Conservation (phyloP, 768 basidiomycete species). For the Saitozyma podzolica region DNA sequence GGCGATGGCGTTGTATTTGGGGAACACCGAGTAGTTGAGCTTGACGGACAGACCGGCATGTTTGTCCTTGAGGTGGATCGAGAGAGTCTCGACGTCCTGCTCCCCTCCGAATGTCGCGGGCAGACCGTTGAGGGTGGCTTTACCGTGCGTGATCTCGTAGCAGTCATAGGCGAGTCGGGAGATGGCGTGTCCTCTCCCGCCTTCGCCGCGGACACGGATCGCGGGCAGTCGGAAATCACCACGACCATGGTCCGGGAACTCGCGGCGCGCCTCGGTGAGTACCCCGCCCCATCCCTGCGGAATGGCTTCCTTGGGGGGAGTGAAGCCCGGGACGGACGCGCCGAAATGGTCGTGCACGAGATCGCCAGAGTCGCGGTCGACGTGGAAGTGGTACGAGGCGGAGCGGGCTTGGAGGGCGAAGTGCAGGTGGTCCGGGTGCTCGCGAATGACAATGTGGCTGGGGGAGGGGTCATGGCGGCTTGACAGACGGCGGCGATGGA, state of each 20-base stretch:
- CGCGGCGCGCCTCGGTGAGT: constrained; percentile 7
- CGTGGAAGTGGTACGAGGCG: constrained; percentile 19
- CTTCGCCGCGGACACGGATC: constrained; percentile 12
- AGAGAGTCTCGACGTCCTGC: constrained; percentile 15
- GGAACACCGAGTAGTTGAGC: constrained; percentile 29
- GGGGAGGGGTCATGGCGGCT: too few species aligned
- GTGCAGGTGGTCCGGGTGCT: too few species aligned
- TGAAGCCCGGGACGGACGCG: not conserved
- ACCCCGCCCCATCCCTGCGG: constrained; percentile 9
- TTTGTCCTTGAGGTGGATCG: constrained; percentile 17
- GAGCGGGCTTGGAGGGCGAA: too few species aligned
- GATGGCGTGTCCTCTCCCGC: constrained; percentile 3
- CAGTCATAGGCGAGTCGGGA: constrained; percentile 11
- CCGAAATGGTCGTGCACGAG: constrained; percentile 28
- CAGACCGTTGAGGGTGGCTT: constrained; percentile 18
- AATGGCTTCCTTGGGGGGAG: not conserved
- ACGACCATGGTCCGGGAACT: constrained; percentile 26
- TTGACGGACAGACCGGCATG: constrained; percentile 9
- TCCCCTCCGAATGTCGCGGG: constrained; percentile 20
- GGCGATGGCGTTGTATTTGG: constrained; percentile 13
- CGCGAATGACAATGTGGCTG: too few species aligned
- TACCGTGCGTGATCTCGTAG: constrained; percentile 17
- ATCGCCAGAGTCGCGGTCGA: constrained; percentile 11
- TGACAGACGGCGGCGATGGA: too few species aligned
- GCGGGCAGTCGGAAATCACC: constrained; percentile 30